A percentile compares a stretch with the other conserved stretches of the same genome.
Conservation (phyloP, 2,329 filamentous ascomycete species). For the Botrytis deweyae region DNA sequence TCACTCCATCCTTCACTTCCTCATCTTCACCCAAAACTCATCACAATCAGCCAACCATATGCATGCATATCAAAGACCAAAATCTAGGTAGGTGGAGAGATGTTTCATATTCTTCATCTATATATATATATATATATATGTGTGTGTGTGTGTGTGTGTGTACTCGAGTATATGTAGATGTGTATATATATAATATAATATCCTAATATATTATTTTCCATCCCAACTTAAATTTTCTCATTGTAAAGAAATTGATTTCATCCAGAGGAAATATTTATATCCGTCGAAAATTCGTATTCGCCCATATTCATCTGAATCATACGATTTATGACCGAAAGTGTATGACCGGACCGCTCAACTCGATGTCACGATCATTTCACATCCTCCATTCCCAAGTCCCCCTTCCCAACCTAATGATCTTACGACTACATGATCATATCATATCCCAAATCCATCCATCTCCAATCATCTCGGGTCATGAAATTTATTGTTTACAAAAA, state of each 20-base stretch:
- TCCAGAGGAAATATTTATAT: background rate
- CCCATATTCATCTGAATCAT: background rate
- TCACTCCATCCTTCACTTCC: no score
- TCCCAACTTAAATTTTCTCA: background rate
- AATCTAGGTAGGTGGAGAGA: background rate
- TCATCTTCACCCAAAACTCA: background rate
- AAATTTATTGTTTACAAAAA: background rate
- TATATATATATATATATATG: background rate
- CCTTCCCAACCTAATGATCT: background rate
- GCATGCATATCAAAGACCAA: background rate
- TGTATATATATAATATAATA: background rate
- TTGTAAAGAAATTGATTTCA: background rate
- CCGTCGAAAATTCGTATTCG: background rate
- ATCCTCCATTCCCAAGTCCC: background rate
- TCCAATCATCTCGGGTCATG: conserved; percentile 5
- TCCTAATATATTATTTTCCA: background rate
- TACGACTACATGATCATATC: background rate
- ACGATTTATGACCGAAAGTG: background rate
- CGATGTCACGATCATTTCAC: background rate
- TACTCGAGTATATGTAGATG: background rate
- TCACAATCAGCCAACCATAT: background rate
- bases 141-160: background rate
- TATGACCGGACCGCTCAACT: background rate
- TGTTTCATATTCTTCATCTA: background rate
- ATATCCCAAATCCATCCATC: background rate